phyloP scores from a whole-genome alignment of 768 basidiomycete genomes.

The Trametes cubensis region DNA sequence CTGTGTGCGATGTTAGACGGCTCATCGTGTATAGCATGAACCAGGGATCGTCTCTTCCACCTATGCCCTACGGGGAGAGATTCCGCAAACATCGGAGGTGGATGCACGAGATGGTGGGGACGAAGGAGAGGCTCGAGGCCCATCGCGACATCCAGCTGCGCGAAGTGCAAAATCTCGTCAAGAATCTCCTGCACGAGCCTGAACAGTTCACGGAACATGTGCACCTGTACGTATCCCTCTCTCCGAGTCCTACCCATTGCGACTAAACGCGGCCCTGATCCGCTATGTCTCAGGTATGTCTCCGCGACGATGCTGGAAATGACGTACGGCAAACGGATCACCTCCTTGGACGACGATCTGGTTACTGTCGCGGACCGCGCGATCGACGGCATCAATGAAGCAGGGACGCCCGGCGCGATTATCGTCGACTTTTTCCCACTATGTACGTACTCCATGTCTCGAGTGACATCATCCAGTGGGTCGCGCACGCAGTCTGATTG shows the following conservation, averaged over 20 bases:
- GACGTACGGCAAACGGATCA: conserved; percentile 34
- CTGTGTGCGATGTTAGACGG: neutral
- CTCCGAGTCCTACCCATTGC: neutral
- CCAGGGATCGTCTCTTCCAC: conserved; percentile 5
- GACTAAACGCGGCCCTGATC: neutral
- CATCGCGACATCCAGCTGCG: conserved; percentile 16
- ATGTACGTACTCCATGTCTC: neutral
- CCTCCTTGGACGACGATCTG: conserved; percentile 33
- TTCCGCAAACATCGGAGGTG: conserved; percentile 24
- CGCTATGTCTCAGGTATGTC: neutral
- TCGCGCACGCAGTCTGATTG: no score
- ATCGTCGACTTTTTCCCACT: conserved; percentile 30
- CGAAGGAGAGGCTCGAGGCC: conserved; percentile 1
- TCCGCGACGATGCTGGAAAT: conserved; percentile 28
- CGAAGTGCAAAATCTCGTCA: conserved; percentile 16
- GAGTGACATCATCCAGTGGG: conserved; percentile 1
- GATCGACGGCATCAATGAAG: conserved; percentile 13
- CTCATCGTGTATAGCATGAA: conserved; percentile 13
- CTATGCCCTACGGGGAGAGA: conserved; percentile 16
- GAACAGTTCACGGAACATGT: conserved; percentile 7
- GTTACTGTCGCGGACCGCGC: conserved; percentile 27
- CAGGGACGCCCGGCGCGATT: conserved; percentile 25
- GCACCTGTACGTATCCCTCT: neutral
- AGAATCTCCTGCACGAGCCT: conserved; percentile 16
- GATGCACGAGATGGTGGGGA: conserved; percentile 20